phyloP scores from a whole-genome alignment of 495 filamentous ascomycete genomes.

The Pseudoneurospora amorphoporcata region DNA sequence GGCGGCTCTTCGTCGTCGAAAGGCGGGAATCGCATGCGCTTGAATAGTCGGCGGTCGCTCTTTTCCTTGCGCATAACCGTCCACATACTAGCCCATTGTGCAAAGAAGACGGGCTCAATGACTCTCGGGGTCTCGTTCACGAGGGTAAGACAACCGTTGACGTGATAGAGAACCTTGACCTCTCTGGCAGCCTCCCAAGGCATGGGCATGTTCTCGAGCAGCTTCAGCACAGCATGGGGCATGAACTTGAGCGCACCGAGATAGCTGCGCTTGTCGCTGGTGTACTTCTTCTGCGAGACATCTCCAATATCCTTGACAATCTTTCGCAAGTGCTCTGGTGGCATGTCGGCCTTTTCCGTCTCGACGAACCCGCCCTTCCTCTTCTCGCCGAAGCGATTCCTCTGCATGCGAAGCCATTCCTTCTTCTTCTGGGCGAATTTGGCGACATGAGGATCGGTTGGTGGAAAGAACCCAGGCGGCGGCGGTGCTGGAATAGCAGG shows the following conservation, averaged over 20 bases:
- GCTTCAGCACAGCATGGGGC: constrained; percentile 98
- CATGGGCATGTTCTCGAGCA: constrained; percentile 99
- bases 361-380: constrained; percentile 92
- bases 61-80: constrained; percentile 97
- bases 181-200: constrained; percentile 95
- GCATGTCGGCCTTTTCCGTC: constrained; percentile 98
- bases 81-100: constrained; percentile 99
- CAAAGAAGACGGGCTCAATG: constrained; percentile 96
- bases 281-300: constrained; percentile 99
- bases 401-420: constrained; percentile 90
- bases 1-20: constrained; percentile 99
- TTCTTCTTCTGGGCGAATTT: constrained; percentile 99
- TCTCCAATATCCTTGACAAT: constrained; percentile 98
- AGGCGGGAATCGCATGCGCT: constrained; percentile 96
- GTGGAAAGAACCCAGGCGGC: constrained; percentile 79
- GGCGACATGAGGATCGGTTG: constrained; percentile 73
- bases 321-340: constrained; percentile 94
- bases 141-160: constrained; percentile 92
- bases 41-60: constrained; percentile 92
- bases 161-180: constrained; percentile 96
- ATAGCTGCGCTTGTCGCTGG: constrained; percentile 96
- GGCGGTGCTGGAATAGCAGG: constrained; percentile 62
- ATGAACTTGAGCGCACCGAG: constrained; percentile 97
- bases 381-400: constrained; percentile 93
- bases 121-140: constrained; percentile 96